Conservation (phyloP, 441 rosid species). For the Biscutella laevigata region DNA sequence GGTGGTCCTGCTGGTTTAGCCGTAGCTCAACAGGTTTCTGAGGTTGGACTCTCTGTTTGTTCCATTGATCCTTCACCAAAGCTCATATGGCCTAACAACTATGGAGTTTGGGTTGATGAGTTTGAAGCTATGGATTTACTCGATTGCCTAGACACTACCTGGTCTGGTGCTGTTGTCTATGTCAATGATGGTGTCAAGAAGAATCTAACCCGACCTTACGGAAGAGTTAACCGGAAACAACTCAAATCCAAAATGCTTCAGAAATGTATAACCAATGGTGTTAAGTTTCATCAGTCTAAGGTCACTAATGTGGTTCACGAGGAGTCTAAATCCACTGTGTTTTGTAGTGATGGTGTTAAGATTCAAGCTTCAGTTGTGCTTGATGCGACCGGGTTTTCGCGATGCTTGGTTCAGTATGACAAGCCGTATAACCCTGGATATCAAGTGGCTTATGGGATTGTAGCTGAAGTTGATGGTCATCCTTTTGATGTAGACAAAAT, state of each 20-base stretch:
- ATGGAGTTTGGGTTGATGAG: conserved; percentile 97
- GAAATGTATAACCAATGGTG: conserved; percentile 75
- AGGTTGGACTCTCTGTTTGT: conserved; percentile 84
- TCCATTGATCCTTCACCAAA: conserved; percentile 75
- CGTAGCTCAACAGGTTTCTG: conserved; percentile 85
- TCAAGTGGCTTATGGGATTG: conserved; percentile 86
- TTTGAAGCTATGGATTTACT: conserved; percentile 92
- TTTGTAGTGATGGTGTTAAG: conserved; percentile 74
- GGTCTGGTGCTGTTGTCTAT: conserved; percentile 86
- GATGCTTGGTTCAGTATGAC: conserved; percentile 87
- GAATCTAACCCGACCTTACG: conserved; percentile 72
- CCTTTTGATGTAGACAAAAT: conserved; percentile 85
- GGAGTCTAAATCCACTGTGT: conserved; percentile 62
- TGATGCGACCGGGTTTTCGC: conserved; percentile 88
- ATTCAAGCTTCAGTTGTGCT: conserved; percentile 77
- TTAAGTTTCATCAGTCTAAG: conserved; percentile 81
- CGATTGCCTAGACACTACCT: conserved; percentile 82
- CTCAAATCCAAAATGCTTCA: conserved; percentile 86
- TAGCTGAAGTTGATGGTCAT: conserved; percentile 89
- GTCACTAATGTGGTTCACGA: conserved; percentile 79
- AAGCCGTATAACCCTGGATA: conserved; percentile 92
- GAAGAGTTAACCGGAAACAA: conserved; percentile 82
- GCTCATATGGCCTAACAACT: conserved; percentile 92
- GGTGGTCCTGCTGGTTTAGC: conserved; percentile 98
- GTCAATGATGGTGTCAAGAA: conserved; percentile 46